phyloP scores from a whole-genome alignment of 805 yeast species.

The Hanseniaspora thailandica region DNA sequence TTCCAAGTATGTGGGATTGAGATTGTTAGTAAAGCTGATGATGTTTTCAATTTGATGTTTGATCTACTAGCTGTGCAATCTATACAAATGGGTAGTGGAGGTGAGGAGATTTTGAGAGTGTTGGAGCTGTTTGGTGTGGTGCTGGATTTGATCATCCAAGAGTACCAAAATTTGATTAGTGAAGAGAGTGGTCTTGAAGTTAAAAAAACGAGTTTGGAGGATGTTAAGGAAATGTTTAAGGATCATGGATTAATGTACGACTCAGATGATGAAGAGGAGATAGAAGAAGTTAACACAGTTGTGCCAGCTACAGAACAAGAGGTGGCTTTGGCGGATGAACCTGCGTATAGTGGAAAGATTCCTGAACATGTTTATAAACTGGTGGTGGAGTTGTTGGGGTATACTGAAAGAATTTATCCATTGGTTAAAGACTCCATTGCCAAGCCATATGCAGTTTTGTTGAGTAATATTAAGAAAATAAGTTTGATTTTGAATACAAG shows the following conservation, averaged over 20 bases:
- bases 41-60: constrained; percentile 9
- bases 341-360: neutral
- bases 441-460: neutral
- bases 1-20: constrained; percentile 6
- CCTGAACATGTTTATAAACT: constrained; percentile 1
- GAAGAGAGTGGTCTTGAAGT: neutral
- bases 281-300: neutral
- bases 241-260: neutral
- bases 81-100: too few relatives aligned
- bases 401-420: constrained; percentile 5
- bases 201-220: neutral
- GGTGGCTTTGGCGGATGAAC: neutral
- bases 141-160: neutral
- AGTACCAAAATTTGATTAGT: neutral
- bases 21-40: constrained; percentile 4
- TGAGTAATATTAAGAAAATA: neutral
- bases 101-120: neutral
- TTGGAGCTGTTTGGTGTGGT: neutral
- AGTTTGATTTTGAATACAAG: neutral
- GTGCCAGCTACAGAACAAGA: neutral
- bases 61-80: neutral
- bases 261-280: neutral
- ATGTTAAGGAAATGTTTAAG: neutral
- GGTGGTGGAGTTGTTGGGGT: neutral
- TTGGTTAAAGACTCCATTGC: neutral